A percentile compares a stretch with the other conserved stretches of the same genome.
Conservation (phyloP, 1,284 basidiomycete genomes). For the Wolfiporia cocos region DNA sequence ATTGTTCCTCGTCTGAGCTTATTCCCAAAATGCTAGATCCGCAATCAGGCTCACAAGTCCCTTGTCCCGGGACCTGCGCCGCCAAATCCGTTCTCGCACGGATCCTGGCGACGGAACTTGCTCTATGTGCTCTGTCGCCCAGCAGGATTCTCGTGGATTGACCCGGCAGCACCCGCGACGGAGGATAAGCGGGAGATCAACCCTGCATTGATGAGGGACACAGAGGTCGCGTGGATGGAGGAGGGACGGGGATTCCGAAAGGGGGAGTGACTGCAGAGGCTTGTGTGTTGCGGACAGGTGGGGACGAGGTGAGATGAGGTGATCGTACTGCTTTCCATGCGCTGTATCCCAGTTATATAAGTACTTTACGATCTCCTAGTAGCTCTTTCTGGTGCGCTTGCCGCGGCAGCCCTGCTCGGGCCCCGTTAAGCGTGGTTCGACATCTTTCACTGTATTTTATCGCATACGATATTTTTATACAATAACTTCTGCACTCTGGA, state of each 20-base stretch:
- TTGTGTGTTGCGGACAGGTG: neutral
- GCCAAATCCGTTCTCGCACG: conserved; percentile 76
- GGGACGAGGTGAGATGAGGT: neutral
- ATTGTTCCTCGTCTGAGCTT: neutral
- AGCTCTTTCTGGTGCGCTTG: no score
- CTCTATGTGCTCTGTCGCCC: conserved; percentile 68
- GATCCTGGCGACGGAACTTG: conserved; percentile 63
- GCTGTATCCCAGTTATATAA: neutral
- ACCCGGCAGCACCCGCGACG: conserved; percentile 46
- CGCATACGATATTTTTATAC: neutral
- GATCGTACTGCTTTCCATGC: neutral
- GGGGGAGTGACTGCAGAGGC: conserved; percentile 11
- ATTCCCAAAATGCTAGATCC: conserved; percentile 41
- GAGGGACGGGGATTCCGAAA: conserved; percentile 11
- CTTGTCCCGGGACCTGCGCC: conserved; percentile 55
- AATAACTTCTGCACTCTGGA: no score
- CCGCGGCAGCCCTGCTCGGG: neutral
- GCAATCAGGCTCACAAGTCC: conserved; percentile 72
- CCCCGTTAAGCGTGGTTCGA: neutral
- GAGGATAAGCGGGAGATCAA: conserved; percentile 67
- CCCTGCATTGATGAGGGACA: conserved; percentile 36
- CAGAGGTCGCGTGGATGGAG: conserved; percentile 17
- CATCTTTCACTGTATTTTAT: neutral
- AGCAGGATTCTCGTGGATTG: conserved; percentile 64
- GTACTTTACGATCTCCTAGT: neutral